Evolutionary conservation across 1,139 yeast genomes (phyloP), one percentile per base, ranked within the genome.

Genomic region (Wickerhamomyces sp.): DNA sequence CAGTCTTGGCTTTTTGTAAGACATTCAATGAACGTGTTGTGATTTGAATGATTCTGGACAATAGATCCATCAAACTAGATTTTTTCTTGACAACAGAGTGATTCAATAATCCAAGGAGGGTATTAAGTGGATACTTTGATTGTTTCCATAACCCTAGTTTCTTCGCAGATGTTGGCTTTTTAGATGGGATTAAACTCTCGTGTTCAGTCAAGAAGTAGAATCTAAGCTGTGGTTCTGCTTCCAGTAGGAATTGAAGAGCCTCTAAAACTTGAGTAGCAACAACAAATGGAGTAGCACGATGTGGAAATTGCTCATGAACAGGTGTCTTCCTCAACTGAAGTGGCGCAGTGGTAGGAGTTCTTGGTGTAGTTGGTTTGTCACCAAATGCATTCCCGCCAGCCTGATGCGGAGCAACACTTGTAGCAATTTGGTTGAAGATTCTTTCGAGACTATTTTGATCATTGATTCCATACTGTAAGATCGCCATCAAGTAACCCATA

Each of bases 171-270:
- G 51, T 14, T 2, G 59, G 45, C 47, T 76, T 76, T 55, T 75
- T 79, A 43, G 72, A 59, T 23, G 78, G 62, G 45, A 78, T 69
- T 31, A 79, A 70, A 42, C 73, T 75, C 36, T 90, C 96, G 60
- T 89, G 96, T 54, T 89, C 96, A 7, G 86, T 80, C 48, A 91
- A 70, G 59, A 91, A 82, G 59, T 82, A 90, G 57, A 82, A 81
- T 49, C 94, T 76, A 59, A 87, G 72, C 53, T 82, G 87, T 18
- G 76, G 73, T 53, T 84, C 87, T 41, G 81, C 73, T 47, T 86
- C 89, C 43, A 90, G 72, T 44, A 91, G 68, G 57, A 76, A 82
- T 53, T 84, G 88, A 32, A 90, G 67, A 0, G 87, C 83, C 53
- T 88, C 96, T 41, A 90, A 72, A 6, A 84, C 75, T 59, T 90